Base-by-base conservation (phyloP, 306 rosid genomes). In the Vicia faba region DNA sequence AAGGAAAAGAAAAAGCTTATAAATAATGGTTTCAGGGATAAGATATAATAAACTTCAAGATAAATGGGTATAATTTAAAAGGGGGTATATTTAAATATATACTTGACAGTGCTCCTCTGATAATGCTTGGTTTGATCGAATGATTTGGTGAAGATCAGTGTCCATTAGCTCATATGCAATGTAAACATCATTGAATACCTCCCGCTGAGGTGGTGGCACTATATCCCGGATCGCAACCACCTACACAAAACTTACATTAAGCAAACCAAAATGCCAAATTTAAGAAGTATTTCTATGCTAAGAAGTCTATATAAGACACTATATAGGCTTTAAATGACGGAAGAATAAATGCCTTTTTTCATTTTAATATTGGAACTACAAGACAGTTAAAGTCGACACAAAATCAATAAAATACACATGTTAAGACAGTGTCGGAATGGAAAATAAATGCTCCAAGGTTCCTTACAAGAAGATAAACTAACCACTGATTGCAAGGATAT, bases 21-120 rank as follows among this genome's bases (percentile, higher is more conserved):
- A 60, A 16, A 38, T 59, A 60, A 16, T 59, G 29, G 23, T 23
- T n/a, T 23, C 67, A 72, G n/a, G 39, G 46, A 33, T 25, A 58
- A 69, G 51, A 29, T 45, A 13, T 35, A n/a, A 6, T 69, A 50
- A 44, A 29, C 20, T 73, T 61, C 6, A 8, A 6, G 48, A 57
- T 16, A 35, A 36, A 19, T 35, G n/a, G 35, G 36, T 45, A 63
- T 54, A 75, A 31, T 38, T 35, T 64, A 25, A 68, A 19, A 45
- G 12, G 61, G 59, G 61, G 41, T 70, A 16, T 33, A 13, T 67
- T 61, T 46, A 77, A 51, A 61, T 36, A 43, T 54, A 49, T 36
- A 92, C 97, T 92, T 92, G 97, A 79, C 98, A 92, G 68, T 92
- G 98, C 88, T 92, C 98, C 86, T 92, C 98, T 0, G 98, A 92